Evolutionary conservation across 495 filamentous ascomycete species (phyloP), one percentile per base, ranked within the genome.

Genomic region (Pseudotulostoma volvatum): DNA sequence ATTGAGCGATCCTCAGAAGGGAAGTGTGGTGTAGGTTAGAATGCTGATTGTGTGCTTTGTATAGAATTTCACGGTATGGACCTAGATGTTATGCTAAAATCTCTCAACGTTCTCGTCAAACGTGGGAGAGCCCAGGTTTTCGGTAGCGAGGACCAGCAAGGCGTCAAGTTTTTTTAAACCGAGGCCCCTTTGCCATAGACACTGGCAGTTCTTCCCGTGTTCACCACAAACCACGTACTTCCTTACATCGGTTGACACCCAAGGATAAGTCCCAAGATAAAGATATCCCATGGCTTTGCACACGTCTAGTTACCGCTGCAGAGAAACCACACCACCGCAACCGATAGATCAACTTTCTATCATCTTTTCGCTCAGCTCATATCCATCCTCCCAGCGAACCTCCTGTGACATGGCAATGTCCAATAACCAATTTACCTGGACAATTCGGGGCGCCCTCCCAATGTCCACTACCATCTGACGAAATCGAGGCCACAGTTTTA

Each of bases 71-170:
- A 85, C 61, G 84, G 82, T 11, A 83, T 97, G 68, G 86, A 95
- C 46, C 52, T 60, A 16, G 84, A 85, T 17, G 49, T 92, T 23
- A 69, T 96, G 53, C 67, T 77, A 40, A 83, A 78, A 53, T 72
- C 81, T n/a, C 60, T 97, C 13, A 65, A 67, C 41, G 65, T 84
- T 38, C 63, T 94, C 17, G 84, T 93, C 17, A 93, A 87, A 66
- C 66, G 79, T 25, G 86, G 86, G 44, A 92, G 81, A 59, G 87
- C 90, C 16, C 86, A 95, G 59, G 73, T 96, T 9, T 95, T 97
- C 65, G 88, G 88, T 14, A 57, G 47, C 28, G 86, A 87, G 44
- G 88, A 88, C 46, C 74, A 80, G 41, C 73, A 76, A 51, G 90
- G 90, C 38, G 84, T 95, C 42, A 97, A 97, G 62, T 96, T 97